Percentiles rank a stretch among this genome's conserved stretches.
phyloP scores from a whole-genome alignment of 257 asterid species.

The Rauvolfia tetraphylla region DNA sequence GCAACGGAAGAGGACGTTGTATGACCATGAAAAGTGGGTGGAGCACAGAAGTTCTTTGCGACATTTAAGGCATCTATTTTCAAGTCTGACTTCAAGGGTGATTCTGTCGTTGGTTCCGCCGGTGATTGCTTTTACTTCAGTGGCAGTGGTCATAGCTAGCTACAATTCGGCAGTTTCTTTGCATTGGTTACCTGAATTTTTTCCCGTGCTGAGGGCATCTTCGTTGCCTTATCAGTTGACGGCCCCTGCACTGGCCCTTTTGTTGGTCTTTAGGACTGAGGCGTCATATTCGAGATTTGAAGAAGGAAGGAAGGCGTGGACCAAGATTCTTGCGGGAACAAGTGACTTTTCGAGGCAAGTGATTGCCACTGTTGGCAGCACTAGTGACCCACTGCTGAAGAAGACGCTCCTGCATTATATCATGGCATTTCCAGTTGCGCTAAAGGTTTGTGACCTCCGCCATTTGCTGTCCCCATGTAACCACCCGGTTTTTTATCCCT shows the following conservation, averaged over 20 bases:
- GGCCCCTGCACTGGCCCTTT: constrained; percentile 92
- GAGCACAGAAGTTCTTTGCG: constrained; percentile 77
- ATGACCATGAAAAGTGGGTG: constrained; percentile 69
- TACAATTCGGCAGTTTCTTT: constrained; percentile 67
- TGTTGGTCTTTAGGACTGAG: constrained; percentile 89
- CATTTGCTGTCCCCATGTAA: not conserved
- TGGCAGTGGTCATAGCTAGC: constrained; percentile 57
- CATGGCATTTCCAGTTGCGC: constrained; percentile 86
- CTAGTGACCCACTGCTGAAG: constrained; percentile 48
- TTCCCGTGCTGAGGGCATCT: constrained; percentile 71
- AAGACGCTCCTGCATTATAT: constrained; percentile 72
- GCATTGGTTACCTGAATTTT: constrained; percentile 71
- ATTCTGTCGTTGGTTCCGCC: constrained; percentile 82
- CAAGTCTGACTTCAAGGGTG: constrained; percentile 75
- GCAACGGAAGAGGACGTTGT: constrained; percentile 55
- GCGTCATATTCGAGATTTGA: constrained; percentile 91
- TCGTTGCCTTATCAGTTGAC: constrained; percentile 89
- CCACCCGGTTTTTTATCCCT: not conserved
- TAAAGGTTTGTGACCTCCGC: constrained; percentile 49
- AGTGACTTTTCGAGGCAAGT: constrained; percentile 82
- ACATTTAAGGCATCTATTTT: constrained; percentile 60
- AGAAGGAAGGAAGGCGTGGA: constrained; percentile 85
- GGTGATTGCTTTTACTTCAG: constrained; percentile 67
- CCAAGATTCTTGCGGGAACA: constrained; percentile 58
- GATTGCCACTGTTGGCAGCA: constrained; percentile 48